These are phyloP conservation scores for Colletotrichum orchidophilum DNA, from an alignment of 2,329 filamentous ascomycete species.

Conservation along the genomic window DNA sequence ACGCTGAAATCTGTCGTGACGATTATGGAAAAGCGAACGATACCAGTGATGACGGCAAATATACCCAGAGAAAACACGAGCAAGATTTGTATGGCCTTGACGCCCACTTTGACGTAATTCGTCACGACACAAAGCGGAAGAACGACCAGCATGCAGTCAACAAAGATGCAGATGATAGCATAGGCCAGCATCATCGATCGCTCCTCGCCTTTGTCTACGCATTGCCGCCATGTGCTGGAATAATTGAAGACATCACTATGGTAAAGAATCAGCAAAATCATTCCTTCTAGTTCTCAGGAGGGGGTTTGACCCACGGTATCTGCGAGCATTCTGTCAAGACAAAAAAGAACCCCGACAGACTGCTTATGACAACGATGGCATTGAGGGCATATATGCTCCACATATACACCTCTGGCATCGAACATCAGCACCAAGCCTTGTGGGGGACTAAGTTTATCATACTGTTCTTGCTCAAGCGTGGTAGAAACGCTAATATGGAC, in stretches of 20 bases:
- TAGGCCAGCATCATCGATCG: conserved; percentile 46
- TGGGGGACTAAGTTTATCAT: background rate
- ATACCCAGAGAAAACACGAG: conserved; percentile 49
- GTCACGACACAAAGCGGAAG: conserved; percentile 50
- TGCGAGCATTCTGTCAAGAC: conserved; percentile 37
- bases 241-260: conserved; percentile 27
- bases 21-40: conserved; percentile 50
- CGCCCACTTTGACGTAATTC: conserved; percentile 46
- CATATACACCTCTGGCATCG: conserved; percentile 1
- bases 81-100: conserved; percentile 45
- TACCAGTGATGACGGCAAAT: conserved; percentile 47
- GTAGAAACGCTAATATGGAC: conserved; percentile 46
- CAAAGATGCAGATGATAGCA: conserved; percentile 42
- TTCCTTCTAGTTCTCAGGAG: background rate
- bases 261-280: background rate
- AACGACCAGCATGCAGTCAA: conserved; percentile 46
- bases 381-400: conserved; percentile 28
- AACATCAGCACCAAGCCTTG: background rate
- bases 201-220: conserved; percentile 37
- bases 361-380: conserved; percentile 33
- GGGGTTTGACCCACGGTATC: conserved; percentile 30
- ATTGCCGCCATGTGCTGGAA: conserved; percentile 35
- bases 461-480: conserved; percentile 47
- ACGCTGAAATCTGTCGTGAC: conserved; percentile 40
- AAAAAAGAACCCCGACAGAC: conserved; percentile 35